Base-by-base conservation (phyloP, 257 asterid genomes). In the Solanum corneliomulleri region DNA sequence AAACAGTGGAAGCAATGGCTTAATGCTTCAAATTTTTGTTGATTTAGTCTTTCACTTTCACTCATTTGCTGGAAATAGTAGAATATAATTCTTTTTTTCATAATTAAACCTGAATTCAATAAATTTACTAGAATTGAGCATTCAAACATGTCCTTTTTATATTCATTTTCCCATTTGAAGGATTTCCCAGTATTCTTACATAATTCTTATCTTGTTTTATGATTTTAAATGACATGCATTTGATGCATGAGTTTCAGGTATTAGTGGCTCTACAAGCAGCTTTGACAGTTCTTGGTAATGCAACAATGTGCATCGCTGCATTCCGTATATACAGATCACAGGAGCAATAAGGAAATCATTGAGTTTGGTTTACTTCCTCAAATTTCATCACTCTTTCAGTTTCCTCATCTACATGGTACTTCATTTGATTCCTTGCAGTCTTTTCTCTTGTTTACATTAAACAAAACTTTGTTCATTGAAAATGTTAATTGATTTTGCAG, bases 211-310 rank as follows among this genome's bases (percentile, higher is more conserved):
- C 68, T 78, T 78, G 27, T 47, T 78, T 80, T 27, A 15, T 45
- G 35, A 10, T 78, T 78, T 27, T 47, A 47, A 80, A 9, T 47
- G 29, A 29, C 85, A 80, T 12, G 11, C 18, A 9, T 45, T 44
- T 52, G 66, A 78, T 78, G 41, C 82, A 33, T 78, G 80, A 74
- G 80, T 86, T 89, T 72, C 88, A 97, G 99, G 92, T 93, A 52
- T 89, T 97, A 92, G 99, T 97, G 89, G 98, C 93, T 87, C 90
- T 97, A 87, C 99, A 97, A 92, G 99, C 98, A n/a, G 99, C 99
- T 81, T 90, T 97, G 89, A 97, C 99, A 3, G 93, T 95, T 27
- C 89, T 95, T 83, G 99, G 99, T 68, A 97, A 94, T 15, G 91
- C 89, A 12, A 95, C 99, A 64, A 97, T 97, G 97, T 97, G 98